phyloP scores from a whole-genome alignment of 148 eudicot species.

The Tetragonia tetragonoides region DNA sequence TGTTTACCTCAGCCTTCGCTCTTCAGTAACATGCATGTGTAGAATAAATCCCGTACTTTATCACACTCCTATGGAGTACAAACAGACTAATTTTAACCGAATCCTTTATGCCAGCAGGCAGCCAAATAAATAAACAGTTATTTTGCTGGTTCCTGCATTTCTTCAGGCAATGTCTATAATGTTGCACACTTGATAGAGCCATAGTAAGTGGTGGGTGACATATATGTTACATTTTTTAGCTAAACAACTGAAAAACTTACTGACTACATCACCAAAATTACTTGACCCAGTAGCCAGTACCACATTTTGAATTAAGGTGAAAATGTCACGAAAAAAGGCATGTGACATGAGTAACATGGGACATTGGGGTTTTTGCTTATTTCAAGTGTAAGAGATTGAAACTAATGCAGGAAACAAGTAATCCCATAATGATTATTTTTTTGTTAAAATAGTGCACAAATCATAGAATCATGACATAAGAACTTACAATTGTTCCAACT shows the following conservation, averaged over 20 bases:
- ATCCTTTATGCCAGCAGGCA: background rate
- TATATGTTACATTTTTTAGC: background rate
- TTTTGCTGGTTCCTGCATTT: no score
- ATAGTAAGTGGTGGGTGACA: background rate
- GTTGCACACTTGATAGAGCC: background rate
- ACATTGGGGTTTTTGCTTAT: background rate
- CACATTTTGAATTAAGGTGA: background rate
- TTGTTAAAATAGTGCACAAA: background rate
- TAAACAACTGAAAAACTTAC: background rate
- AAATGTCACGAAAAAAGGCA: background rate
- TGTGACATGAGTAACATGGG: background rate
- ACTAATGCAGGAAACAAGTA: background rate
- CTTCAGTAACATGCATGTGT: background rate
- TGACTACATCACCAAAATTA: background rate
- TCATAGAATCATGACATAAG: background rate
- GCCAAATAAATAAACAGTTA: no score
- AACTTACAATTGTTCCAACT: constrained; percentile 58
- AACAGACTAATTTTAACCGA: background rate
- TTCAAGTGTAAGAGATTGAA: background rate
- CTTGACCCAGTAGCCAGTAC: background rate
- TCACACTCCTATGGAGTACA: background rate
- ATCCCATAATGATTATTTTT: background rate
- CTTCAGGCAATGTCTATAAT: background rate
- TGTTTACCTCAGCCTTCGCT: no score
- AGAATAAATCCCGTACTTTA: background rate